Evolutionary conservation across 2,329 filamentous ascomycete genomes (phyloP).

Genomic region (Mycosphaerelloides madeirae): DNA sequence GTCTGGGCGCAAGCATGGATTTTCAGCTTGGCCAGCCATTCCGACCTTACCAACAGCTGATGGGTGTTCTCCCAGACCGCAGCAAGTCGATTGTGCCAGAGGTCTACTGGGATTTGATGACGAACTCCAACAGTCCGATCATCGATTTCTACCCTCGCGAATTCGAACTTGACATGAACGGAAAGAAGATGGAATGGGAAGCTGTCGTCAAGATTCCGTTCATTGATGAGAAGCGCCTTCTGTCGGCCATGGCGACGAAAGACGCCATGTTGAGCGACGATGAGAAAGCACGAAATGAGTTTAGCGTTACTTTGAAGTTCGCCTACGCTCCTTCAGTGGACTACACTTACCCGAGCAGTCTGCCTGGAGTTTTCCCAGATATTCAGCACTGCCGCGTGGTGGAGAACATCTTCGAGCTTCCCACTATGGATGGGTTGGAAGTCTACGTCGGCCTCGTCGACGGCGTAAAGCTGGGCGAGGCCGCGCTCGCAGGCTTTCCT

Average conservation of each 20-base stretch:
- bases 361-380: constrained; percentile 86
- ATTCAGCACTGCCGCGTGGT: constrained; percentile 82
- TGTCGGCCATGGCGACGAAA: constrained; percentile 79
- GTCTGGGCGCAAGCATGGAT: constrained; percentile 78
- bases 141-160: constrained; percentile 97
- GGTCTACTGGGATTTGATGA: constrained; percentile 91
- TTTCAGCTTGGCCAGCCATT: constrained; percentile 95
- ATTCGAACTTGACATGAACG: constrained; percentile 98
- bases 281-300: constrained; percentile 79
- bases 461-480: constrained; percentile 73
- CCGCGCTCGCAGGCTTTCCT: constrained; percentile 90
- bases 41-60: constrained; percentile 89
- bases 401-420: constrained; percentile 93
- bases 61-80: constrained; percentile 95
- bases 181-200: constrained; percentile 99
- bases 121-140: constrained; percentile 80
- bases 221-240: constrained; percentile 83
- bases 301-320: constrained; percentile 90
- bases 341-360: constrained; percentile 80
- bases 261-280: constrained; percentile 72
- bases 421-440: constrained; percentile 83
- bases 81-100: constrained; percentile 92
- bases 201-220: constrained; percentile 98
- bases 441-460: constrained; percentile 78
- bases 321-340: constrained; percentile 73